Base-by-base conservation (phyloP, 768 basidiomycete genomes). In the Psilocybe azurescens region DNA sequence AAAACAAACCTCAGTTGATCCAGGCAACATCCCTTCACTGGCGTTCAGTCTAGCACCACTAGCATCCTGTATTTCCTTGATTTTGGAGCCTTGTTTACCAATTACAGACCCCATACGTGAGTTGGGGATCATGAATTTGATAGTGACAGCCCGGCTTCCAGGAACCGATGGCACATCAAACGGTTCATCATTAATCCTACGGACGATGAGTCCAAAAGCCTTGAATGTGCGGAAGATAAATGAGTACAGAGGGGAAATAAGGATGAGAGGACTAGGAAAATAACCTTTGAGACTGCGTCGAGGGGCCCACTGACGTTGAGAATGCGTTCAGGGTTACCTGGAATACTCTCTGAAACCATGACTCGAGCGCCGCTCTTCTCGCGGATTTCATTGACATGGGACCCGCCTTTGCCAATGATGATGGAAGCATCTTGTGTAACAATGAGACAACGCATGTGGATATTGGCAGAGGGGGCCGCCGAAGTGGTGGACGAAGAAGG, bases 71-170 rank as follows among this genome's bases (percentile, higher is more conserved):
- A 99, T 99, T 78, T 99, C 97, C 81, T 98, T 98, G 75, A 99
- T 99, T 77, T 99, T 99, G 39, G 90, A 90, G 33, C 97, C 97
- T 65, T 91, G 93, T 75, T 97, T 99, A 59, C 97, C 97, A 70
- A 99, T 99, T 62, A 98, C 95, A 16, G 95, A 97, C 46, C 97
- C 97, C 97, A 99, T 99, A 61, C 97, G 91, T 9, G 95, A 96
- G 77, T 99, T 98, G 65, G 97, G 97, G 60, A 99, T 97, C 91
- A 99, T 98, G 73, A 95, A 99, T 76, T 99, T 98, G 83, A 99
- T 99, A 32, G 97, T 99, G 58, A 99, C 97, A 30, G 97, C 97
- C 62, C 96, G 88, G 71, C 95, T 97, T 61, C 97, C 97, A 50
- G 97, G 97, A 5, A 99, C 94, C 38, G 97, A 99, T 20, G 97